A percentile compares a stretch with the other conserved stretches of the same genome.
These are phyloP conservation scores for Amaranthus tricolor DNA, from an alignment of 179 eudicot species.

Conservation along the genomic window DNA sequence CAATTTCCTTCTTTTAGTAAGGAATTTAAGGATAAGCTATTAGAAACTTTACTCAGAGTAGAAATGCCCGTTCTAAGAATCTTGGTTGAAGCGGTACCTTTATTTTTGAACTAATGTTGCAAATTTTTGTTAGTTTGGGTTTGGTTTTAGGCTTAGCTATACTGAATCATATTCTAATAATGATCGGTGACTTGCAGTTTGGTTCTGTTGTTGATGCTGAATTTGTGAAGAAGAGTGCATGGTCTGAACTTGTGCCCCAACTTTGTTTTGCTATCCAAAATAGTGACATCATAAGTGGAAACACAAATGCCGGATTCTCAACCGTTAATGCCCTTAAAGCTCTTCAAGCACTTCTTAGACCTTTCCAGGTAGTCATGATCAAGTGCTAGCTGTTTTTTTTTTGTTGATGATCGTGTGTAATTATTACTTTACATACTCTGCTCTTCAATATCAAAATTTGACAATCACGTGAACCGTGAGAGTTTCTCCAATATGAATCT, in stretches of 20 bases:
- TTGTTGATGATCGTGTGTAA: neutral
- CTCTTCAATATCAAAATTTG: neutral
- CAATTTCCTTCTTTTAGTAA: conserved; percentile 35
- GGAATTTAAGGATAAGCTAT: conserved; percentile 57
- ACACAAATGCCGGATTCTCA: conserved; percentile 42
- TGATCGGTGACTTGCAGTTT: conserved; percentile 38
- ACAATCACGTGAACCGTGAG: neutral
- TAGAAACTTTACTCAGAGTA: conserved; percentile 49
- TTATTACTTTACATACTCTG: neutral
- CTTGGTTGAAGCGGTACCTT: conserved; percentile 60
- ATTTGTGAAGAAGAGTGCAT: conserved; percentile 58
- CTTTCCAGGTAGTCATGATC: conserved; percentile 57
- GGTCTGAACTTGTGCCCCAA: conserved; percentile 73
- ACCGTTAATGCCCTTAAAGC: conserved; percentile 61
- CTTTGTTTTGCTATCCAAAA: conserved; percentile 51
- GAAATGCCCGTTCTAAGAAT: conserved; percentile 56
- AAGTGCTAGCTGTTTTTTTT: neutral
- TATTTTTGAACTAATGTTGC: neutral
- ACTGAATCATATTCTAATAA: neutral
- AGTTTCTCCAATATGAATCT: neutral
- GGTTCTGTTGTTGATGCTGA: conserved; percentile 53
- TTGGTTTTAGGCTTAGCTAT: neutral
- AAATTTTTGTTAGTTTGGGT: neutral
- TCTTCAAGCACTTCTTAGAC: conserved; percentile 59
- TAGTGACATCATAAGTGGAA: conserved; percentile 46